These are phyloP conservation scores for Nyctanthes arbortristis DNA, from an alignment of 257 asterid species.

Conservation along the genomic window DNA sequence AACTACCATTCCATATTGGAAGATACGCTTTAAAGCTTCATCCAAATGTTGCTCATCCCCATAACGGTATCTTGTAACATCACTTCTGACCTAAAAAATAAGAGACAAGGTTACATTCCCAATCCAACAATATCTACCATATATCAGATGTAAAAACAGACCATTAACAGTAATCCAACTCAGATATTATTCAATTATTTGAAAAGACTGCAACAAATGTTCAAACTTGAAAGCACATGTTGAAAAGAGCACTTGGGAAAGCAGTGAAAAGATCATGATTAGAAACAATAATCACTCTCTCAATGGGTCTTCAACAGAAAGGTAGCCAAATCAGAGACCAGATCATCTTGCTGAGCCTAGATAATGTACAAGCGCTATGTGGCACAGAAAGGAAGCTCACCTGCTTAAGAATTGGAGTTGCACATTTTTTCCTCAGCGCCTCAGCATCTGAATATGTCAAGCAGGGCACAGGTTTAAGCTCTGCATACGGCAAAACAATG, in stretches of 20 bases:
- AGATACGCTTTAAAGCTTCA: slow-evolving; percentile 92
- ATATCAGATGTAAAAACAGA: no score
- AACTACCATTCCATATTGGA: slow-evolving; percentile 88
- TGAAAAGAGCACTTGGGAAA: background rate
- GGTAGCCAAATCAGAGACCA: background rate
- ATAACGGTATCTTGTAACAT: slow-evolving; percentile 91
- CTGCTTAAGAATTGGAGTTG: slow-evolving; percentile 90
- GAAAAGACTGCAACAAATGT: background rate
- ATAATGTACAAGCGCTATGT: slow-evolving; percentile 1
- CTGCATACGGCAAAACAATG: slow-evolving; percentile 75
- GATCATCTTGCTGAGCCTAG: background rate
- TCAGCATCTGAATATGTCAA: slow-evolving; percentile 84
- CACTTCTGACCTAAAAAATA: slow-evolving; percentile 81
- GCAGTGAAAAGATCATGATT: background rate
- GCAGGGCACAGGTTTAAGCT: slow-evolving; percentile 99
- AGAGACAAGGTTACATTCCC: slow-evolving; percentile 25
- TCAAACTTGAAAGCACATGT: background rate
- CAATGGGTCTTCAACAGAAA: background rate
- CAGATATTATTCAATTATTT: background rate
- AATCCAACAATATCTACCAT: no score
- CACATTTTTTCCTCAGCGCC: slow-evolving; percentile 74
- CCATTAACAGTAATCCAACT: background rate
- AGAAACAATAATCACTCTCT: background rate
- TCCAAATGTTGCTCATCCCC: slow-evolving; percentile 99
- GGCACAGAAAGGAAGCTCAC: slow-evolving; percentile 37